Base-by-base conservation (phyloP, 129 eudicot species). In the Sambucus nigra region DNA sequence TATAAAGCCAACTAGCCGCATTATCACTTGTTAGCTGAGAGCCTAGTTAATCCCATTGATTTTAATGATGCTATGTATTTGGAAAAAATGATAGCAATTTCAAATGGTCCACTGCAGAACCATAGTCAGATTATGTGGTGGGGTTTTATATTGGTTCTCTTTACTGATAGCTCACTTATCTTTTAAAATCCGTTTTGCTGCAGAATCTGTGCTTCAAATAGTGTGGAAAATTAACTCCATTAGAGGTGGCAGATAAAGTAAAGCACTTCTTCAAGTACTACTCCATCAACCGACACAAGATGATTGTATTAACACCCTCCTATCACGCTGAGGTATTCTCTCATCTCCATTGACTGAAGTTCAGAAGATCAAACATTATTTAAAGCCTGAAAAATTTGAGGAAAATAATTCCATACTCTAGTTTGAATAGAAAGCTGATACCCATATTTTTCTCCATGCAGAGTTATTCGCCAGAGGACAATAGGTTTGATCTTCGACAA, bases 391-490 rank as follows among this genome's bases (percentile, higher is more conserved):
- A 2, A 11, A 19, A 12, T 57, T 20, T 19, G 1, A 10, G 23
- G 29, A 0, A n/a, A 21, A 21, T 2, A 9, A 23, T 38, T 49
- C 17, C 23, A 23, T 45, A 2, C 20, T 21, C 16, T 42, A 32
- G 20, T 38, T 27, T 28, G 2, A 54, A 14, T 35, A 31, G 13
- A 55, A 47, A 9, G 14, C 23, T 24, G 24, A 54, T 50, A 27
- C 8, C 26, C 25, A 19, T 64, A 1, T 20, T 55, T 61, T n/a
- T n/a, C n/a, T n/a, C n/a, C 51, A 2, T 61, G 68, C 76, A 85
- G 95, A 89, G 98, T 58, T 89, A 89, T 65, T 89, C 98, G 29
- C 95, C 98, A 8, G 95, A 89, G 61, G 98, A 89, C 68, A 89
- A 89, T 61, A 76, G 95, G 68, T 85, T 81, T 51, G 98, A 89